Base-by-base conservation (phyloP, 495 filamentous ascomycete species). In the Daldinia grandis region DNA sequence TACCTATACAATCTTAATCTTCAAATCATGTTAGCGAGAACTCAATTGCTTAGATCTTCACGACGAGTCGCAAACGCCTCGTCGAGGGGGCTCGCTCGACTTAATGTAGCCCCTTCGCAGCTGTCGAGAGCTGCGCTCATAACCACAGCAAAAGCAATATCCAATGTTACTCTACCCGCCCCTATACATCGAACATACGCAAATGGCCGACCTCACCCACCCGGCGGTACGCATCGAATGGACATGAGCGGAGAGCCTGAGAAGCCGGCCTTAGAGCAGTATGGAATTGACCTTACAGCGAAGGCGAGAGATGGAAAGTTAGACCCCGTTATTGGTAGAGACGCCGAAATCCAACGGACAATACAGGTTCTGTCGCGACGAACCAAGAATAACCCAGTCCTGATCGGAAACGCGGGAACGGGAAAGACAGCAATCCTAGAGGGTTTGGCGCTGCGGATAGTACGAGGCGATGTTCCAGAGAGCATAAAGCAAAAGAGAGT, bases 391-490 rank as follows among this genome's bases (percentile, higher is more conserved):
- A 98, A 98, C 66, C 95, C 95, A 1, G 95, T 98, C 19, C 82
- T 98, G 30, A 97, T 98, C 65, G 95, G 95, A 72, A 88, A 87
- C 30, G 94, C 95, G 5, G 95, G 95, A 71, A 97, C 94, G 14
- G 95, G 95, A 53, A 99, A 99, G 80, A 99, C 95, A 1, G 95
- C 95, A 1, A 92, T 98, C 30, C 76, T 99, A 10, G 95, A 99
- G 81, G 95, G 95, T 1, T 81, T 99, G 67, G 94, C 95, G 25
- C 90, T 95, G 78, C 84, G 95, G 37, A 98, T 99, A 76, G 92
- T 97, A 2, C 85, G 87, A 65, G 95, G 95, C 0, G 95, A 97
- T 81, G 95, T 99, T 1, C 95, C 95, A 0, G 95, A 98, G 78
- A 97, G 93, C 74, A 92, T 99, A 81, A 97, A 98, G 80, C 89